phyloP scores from a whole-genome alignment of 164 flowering plant species.

The Amborella trichopoda region DNA sequence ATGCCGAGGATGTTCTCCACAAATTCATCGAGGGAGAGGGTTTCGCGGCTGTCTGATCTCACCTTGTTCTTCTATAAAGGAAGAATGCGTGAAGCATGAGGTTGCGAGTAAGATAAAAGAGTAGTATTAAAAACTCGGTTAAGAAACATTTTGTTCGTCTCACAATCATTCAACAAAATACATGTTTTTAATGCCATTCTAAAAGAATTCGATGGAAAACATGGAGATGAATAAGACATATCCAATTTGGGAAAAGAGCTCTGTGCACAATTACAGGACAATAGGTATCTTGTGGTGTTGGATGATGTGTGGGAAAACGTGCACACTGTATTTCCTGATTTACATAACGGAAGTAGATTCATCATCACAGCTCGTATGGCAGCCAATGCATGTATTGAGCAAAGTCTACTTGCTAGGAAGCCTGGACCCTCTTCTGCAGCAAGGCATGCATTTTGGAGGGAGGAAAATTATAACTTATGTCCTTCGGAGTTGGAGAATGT shows the following conservation, averaged over 20 bases:
- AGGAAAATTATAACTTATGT: not conserved
- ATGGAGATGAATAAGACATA: not conserved
- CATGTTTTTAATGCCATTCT: not conserved
- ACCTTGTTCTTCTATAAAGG: slow-evolving; percentile 10
- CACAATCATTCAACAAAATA: not conserved
- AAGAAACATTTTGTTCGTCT: no score
- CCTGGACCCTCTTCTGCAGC: no score
- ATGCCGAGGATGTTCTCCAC: slow-evolving; percentile 9
- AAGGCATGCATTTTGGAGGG: slow-evolving; percentile 12
- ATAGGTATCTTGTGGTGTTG: slow-evolving; percentile 16
- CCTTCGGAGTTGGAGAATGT: not conserved
- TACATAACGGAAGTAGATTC: slow-evolving; percentile 17
- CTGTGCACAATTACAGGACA: not conserved
- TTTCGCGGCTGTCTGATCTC: not conserved
- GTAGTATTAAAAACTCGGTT: no score
- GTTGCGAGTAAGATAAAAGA: slow-evolving; percentile 22
- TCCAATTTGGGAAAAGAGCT: not conserved
- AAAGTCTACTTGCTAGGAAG: not conserved
- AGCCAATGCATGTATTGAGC: not conserved
- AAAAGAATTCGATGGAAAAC: not conserved
- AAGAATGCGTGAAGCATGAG: slow-evolving; percentile 11
- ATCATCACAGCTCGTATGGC: slow-evolving; percentile 20
- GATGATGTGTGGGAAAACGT: slow-evolving; percentile 30
- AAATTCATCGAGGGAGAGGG: not conserved
- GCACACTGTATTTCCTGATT: slow-evolving; percentile 18